A percentile compares a stretch with the other conserved stretches of the same genome.
Evolutionary conservation across 2,329 filamentous ascomycete species (phyloP).

Genomic region (Talaromyces sp.): DNA sequence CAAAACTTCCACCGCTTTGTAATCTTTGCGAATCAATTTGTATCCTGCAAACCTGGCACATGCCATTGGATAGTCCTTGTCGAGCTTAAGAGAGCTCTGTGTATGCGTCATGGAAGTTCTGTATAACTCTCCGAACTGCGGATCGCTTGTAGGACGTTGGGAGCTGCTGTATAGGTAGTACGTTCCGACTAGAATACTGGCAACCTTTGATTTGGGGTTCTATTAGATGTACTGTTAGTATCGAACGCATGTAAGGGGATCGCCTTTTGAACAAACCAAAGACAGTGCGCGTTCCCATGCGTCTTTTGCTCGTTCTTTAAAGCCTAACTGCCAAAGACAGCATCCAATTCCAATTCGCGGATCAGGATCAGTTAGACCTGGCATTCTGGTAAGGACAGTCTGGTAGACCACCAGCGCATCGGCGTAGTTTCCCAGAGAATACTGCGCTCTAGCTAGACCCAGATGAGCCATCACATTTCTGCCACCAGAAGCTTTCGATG

Average conservation of each 20-base stretch:
- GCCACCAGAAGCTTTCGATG: slow-evolving; percentile 75
- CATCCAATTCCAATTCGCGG: slow-evolving; percentile 94
- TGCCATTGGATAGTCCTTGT: slow-evolving; percentile 84
- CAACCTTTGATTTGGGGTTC: slow-evolving; percentile 79
- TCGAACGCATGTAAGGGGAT: neutral
- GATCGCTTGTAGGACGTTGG: slow-evolving; percentile 75
- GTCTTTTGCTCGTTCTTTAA: slow-evolving; percentile 84
- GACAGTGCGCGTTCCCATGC: slow-evolving; percentile 89
- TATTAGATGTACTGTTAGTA: slow-evolving; percentile 22
- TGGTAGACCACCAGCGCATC: slow-evolving; percentile 85
- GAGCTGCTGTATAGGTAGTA: slow-evolving; percentile 87
- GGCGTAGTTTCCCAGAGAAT: slow-evolving; percentile 78
- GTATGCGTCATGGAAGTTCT: slow-evolving; percentile 94
- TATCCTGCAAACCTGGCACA: slow-evolving; percentile 88
- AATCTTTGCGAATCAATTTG: slow-evolving; percentile 78
- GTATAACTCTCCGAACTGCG: slow-evolving; percentile 79
- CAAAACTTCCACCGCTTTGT: slow-evolving; percentile 76
- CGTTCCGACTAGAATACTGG: slow-evolving; percentile 82
- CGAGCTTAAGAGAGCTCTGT: slow-evolving; percentile 87
- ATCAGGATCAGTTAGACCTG: slow-evolving; percentile 84
- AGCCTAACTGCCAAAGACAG: slow-evolving; percentile 94
- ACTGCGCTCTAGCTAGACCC: slow-evolving; percentile 82
- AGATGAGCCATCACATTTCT: slow-evolving; percentile 90
- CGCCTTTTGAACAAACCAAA: slow-evolving; percentile 50
- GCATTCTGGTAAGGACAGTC: slow-evolving; percentile 78